Conservation (phyloP, 2,329 filamentous ascomycete species). For the Fusarium temperatum region DNA sequence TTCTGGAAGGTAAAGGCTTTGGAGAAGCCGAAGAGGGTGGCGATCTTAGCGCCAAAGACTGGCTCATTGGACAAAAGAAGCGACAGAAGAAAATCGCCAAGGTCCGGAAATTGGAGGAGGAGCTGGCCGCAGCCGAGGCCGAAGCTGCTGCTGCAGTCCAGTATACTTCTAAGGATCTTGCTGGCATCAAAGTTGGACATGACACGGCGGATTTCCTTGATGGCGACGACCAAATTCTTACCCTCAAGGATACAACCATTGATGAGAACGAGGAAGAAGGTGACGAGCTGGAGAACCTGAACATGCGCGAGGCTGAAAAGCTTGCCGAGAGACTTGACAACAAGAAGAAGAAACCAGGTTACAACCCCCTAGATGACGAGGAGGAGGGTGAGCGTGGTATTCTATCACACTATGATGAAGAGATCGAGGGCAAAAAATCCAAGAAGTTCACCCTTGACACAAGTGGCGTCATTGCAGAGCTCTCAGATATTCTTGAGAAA, state of each 20-base stretch:
- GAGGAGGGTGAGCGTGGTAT: constrained; percentile 73
- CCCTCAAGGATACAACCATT: constrained; percentile 92
- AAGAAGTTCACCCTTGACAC: constrained; percentile 90
- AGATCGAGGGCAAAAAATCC: constrained; percentile 88
- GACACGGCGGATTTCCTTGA: constrained; percentile 84
- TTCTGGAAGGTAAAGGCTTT: constrained; percentile 83
- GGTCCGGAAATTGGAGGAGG: constrained; percentile 75
- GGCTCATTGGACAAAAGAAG: constrained; percentile 92
- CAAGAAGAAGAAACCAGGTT: constrained; percentile 90
- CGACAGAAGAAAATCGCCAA: constrained; percentile 90
- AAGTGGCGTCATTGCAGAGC: constrained; percentile 73
- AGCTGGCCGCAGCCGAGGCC: constrained; percentile 79
- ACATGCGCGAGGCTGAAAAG: constrained; percentile 76
- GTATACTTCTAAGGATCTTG: constrained; percentile 86
- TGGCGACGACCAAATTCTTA: constrained; percentile 87
- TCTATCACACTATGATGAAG: constrained; percentile 93
- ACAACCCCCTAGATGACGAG: constrained; percentile 83
- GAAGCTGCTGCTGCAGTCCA: constrained; percentile 69
- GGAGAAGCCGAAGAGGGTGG: constrained; percentile 76
- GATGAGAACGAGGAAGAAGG: constrained; percentile 85
- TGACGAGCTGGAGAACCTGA: constrained; percentile 85
- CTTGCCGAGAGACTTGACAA: constrained; percentile 79
- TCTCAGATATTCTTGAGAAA: constrained; percentile 64
- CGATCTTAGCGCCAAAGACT: constrained; percentile 81
- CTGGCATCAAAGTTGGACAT: constrained; percentile 91